Evolutionary conservation across 805 yeast species (phyloP), one percentile per base, ranked within the genome.

Genomic region (Saccharomycopsis sp.): DNA sequence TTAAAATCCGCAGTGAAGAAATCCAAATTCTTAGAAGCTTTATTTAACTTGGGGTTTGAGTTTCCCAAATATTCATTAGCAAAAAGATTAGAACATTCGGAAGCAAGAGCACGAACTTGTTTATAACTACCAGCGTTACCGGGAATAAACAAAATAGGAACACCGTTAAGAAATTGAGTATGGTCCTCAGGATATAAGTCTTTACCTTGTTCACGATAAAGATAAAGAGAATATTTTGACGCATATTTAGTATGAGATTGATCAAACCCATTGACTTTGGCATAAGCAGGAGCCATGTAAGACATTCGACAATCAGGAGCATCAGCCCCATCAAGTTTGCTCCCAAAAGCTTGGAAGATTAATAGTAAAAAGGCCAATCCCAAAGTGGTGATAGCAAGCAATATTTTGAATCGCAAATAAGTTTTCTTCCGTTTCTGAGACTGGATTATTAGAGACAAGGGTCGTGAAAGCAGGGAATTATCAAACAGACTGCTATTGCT

Each of bases 41-140:
- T 49, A 27, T 52, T 49, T 10, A 46, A 45, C 5, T 23, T 20
- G 6, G 26, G 28, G 13, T 54, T 33, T 5, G 30, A 15, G 5
- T 25, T n/a, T 29, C 27, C 29, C 4, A 20, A 13, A 31, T 42
- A 45, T n/a, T 38, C 41, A 3, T 69, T 69, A 48, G 63, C 69
- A 49, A 64, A 79, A 3, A 71, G 50, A 31, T 68, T 66, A 1
- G 95, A 70, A 19, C 83, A 64, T 49, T 80, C 81, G 1, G 96
- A 77, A 1, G 96, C 97, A n/a, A 89, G 72, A 1, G 96, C 84
- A 39, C 98, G 66, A 8, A 74, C 94, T 58, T 92, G 99, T 49
- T 76, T 73, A 57, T 75, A 87, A 42, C 94, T 79, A 1, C 99
- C 99, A 0, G 98, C 98, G 55, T 94, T 92, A 1, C 99, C 99